Evolutionary conservation across 1,284 basidiomycete species (phyloP).

Genomic region (Rhodotorula sp.): DNA sequence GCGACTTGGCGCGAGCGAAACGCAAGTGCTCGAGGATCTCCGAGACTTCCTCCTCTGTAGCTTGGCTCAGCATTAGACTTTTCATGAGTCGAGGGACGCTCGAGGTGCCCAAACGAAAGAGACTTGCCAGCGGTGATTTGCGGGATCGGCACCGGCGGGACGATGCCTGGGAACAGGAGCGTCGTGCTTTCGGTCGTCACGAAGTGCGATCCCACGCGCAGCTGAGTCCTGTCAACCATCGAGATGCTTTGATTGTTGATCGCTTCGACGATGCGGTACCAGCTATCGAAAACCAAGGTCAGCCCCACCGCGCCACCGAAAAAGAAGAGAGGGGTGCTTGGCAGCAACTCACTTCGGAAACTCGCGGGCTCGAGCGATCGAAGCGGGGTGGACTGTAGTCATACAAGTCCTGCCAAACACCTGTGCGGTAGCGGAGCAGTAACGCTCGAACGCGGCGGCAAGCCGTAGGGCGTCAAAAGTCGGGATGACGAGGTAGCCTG

Average conservation of each 20-base stretch:
- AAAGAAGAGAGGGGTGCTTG: neutral
- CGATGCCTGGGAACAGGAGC: neutral
- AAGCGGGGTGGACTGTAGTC: conserved; percentile 15
- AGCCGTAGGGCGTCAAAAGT: conserved; percentile 6
- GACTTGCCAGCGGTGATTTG: neutral
- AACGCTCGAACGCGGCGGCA: conserved; percentile 9
- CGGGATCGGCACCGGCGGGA: neutral
- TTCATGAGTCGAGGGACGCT: too few species aligned
- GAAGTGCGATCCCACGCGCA: conserved; percentile 45
- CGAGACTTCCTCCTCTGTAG: conserved; percentile 9
- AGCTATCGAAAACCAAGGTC: neutral
- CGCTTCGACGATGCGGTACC: conserved; percentile 21
- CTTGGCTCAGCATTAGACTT: neutral
- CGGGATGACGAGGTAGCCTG: conserved; percentile 23
- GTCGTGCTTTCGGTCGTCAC: conserved; percentile 36
- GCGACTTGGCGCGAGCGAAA: neutral
- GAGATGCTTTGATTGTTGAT: conserved; percentile 11
- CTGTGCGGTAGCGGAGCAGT: neutral
- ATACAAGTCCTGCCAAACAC: neutral
- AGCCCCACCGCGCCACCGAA: neutral
- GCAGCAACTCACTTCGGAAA: conserved; percentile 5
- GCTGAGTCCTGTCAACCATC: conserved; percentile 11
- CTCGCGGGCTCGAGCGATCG: conserved; percentile 6
- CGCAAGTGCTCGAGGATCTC: conserved; percentile 12
- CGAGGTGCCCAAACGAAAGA: too few species aligned